A percentile compares a stretch with the other conserved stretches of the same genome.
Conservation (phyloP, 148 eudicot species). For the Rhododendron mucronatum region DNA sequence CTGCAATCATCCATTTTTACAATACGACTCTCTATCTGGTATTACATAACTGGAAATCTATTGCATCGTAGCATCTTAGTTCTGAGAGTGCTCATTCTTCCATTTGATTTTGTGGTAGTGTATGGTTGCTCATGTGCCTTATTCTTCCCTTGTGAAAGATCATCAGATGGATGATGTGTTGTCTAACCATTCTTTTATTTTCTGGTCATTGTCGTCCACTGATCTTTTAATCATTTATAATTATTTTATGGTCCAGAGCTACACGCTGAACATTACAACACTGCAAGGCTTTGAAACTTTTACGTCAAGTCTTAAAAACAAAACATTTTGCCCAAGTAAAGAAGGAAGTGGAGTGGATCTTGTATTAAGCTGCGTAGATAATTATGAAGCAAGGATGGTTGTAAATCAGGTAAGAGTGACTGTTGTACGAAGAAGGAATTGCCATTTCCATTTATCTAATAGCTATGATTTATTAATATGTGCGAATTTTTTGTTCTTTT, state of each 20-base stretch:
- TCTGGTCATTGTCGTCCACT: constrained; percentile 2
- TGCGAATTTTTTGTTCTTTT: neutral
- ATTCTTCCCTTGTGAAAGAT: neutral
- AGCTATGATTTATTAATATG: neutral
- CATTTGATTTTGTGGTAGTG: neutral
- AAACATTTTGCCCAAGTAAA: constrained; percentile 54
- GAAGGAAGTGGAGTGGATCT: constrained; percentile 92
- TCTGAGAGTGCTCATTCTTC: neutral
- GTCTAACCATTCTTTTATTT: neutral
- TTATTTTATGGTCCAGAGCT: constrained; percentile 52
- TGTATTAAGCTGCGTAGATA: constrained; percentile 95
- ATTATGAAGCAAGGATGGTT: constrained; percentile 99
- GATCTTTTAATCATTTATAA: neutral
- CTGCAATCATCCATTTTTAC: neutral
- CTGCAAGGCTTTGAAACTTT: constrained; percentile 93
- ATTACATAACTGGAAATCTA: neutral
- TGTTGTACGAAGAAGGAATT: neutral
- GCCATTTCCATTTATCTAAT: neutral
- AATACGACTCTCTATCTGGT: neutral
- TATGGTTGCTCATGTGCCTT: neutral
- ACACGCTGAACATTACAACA: constrained; percentile 88
- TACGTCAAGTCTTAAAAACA: constrained; percentile 75
- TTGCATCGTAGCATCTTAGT: neutral
- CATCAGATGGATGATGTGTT: neutral
- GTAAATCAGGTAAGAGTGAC: constrained; percentile 75